Conservation (phyloP, 2,329 filamentous ascomycete genomes). For the Pseudogymnoascus sp. region DNA sequence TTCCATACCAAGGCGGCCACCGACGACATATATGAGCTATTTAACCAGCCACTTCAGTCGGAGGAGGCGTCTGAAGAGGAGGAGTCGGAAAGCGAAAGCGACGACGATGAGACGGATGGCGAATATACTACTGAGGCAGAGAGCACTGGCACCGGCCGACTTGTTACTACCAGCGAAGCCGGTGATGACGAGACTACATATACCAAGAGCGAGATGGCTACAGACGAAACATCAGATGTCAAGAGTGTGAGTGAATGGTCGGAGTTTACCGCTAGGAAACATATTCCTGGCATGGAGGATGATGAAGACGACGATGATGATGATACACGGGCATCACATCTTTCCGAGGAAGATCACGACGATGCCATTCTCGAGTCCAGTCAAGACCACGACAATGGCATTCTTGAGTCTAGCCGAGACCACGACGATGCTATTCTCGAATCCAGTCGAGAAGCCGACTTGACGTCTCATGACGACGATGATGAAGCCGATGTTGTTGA, state of each 20-base stretch:
- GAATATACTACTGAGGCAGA: slow-evolving; percentile 81
- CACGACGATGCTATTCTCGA: slow-evolving; percentile 1
- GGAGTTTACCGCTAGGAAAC: slow-evolving; percentile 68
- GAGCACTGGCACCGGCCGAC: slow-evolving; percentile 68
- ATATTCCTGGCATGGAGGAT: slow-evolving; percentile 46
- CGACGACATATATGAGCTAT: slow-evolving; percentile 95
- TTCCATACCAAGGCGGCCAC: slow-evolving; percentile 91
- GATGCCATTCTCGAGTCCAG: slow-evolving; percentile 14
- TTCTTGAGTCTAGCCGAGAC: neutral
- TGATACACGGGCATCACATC: slow-evolving; percentile 33
- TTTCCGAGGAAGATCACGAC: slow-evolving; percentile 34
- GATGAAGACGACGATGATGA: slow-evolving; percentile 28
- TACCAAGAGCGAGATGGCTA: slow-evolving; percentile 33
- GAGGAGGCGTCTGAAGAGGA: slow-evolving; percentile 28
- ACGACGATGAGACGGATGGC: slow-evolving; percentile 50
- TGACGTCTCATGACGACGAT: slow-evolving; percentile 13
- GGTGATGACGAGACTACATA: slow-evolving; percentile 42
- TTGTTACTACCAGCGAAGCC: slow-evolving; percentile 57
- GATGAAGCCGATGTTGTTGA: neutral
- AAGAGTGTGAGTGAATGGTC: slow-evolving; percentile 77
- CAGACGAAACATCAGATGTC: slow-evolving; percentile 44
- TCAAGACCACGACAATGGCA: slow-evolving; percentile 30
- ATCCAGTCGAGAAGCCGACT: slow-evolving; percentile 16
- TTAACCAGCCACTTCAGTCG: slow-evolving; percentile 68
- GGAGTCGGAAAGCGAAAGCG: slow-evolving; percentile 46